Evolutionary conservation across 2,329 filamentous ascomycete genomes (phyloP), one percentile per base, ranked within the genome.

Genomic region (Cladosporium sp.): DNA sequence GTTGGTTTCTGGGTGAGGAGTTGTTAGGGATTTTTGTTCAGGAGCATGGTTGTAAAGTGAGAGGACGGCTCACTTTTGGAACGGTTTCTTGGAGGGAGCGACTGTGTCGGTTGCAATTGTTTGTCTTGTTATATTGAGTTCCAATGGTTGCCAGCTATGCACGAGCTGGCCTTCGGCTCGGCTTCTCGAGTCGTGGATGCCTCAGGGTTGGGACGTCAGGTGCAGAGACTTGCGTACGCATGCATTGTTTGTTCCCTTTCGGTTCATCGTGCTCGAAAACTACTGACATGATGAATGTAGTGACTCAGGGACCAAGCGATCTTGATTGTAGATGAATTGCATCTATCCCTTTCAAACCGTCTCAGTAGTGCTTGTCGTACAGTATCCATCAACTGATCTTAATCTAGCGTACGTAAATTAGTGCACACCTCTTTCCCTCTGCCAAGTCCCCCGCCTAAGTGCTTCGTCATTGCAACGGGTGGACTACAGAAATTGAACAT

Each of bases 401-500:
- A n/a, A n/a, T n/a, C n/a, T n/a, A n/a, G 39, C 10, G 39, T 46
- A 46, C n/a, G 39, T 21, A 46, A 11, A 46, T n/a, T 23, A 1
- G 18, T 46, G 39, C 18, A n/a, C n/a, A 21, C 7, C 21, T 23
- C 39, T n/a, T 46, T 46, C 39, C n/a, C 21, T n/a, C 16, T 48
- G 58, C 54, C 54, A 51, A 26, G 59, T 32, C 53, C 21, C 32
- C 21, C 54, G 54, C 56, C 10, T 58, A n/a, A n/a, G n/a, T n/a
- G 25, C 39, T 59, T 46, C 63, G 63, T 65, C 63, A 65, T 32
- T 58, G 36, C 56, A n/a, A n/a, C n/a, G n/a, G n/a, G n/a, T n/a
- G 63, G 49, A 60, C 51, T 54, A 59, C 51, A 63, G 60, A 63
- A 63, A 63, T 63, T 63, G 60, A 63, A 30, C 49, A 11, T 30